Conservation (phyloP, 805 yeast species). For the Spathaspora arborariae region DNA sequence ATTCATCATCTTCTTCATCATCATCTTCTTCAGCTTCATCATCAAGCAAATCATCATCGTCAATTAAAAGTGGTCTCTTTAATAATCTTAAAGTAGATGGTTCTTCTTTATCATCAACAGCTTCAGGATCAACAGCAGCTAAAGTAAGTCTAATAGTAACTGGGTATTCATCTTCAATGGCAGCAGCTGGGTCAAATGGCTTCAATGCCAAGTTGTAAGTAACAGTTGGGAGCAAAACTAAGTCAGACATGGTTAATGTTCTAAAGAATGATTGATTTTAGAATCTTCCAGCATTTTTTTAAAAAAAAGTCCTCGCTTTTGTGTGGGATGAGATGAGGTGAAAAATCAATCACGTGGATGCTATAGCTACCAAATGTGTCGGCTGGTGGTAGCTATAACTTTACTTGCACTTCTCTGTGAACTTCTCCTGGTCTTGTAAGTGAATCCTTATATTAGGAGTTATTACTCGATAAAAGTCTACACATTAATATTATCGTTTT, state of each 20-base stretch:
- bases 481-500: background rate
- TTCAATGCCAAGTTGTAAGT: slow-evolving; percentile 79
- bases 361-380: too few species aligned
- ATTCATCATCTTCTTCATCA: slow-evolving; percentile 41
- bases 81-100: slow-evolving; percentile 90
- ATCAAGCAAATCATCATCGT: slow-evolving; percentile 31
- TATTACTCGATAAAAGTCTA: background rate
- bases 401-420: too few species aligned
- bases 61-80: slow-evolving; percentile 54
- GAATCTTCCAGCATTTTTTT: background rate
- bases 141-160: slow-evolving; percentile 86
- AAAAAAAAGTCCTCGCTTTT: too few species aligned
- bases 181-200: slow-evolving; percentile 87
- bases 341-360: background rate
- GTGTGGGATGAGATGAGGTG: slow-evolving; percentile 1
- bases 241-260: slow-evolving; percentile 49
- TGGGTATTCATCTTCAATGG: slow-evolving; percentile 82
- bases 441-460: too few species aligned
- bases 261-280: background rate
- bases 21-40: slow-evolving; percentile 43
- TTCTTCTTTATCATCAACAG: slow-evolving; percentile 72
- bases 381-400: too few species aligned
- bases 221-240: slow-evolving; percentile 77
- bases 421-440: too few species aligned
- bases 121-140: slow-evolving; percentile 93